Base-by-base conservation (phyloP, 805 yeast species). In the Nadsonia fulvescens region DNA sequence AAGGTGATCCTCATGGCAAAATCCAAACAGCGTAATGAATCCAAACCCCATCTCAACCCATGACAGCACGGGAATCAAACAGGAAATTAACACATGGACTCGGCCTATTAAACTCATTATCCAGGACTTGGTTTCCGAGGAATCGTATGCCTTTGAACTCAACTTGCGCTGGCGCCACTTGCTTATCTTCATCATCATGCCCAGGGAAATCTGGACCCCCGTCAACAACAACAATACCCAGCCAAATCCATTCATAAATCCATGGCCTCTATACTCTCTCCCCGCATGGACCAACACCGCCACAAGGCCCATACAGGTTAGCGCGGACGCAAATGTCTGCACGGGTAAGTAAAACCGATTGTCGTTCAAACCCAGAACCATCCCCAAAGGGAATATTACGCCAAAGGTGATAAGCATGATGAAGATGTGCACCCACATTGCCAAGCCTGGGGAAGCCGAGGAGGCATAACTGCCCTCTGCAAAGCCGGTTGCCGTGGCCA, bases 21-120 rank as follows among this genome's bases (percentile, higher is more conserved):
- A 86, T 2, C 93, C 94, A 36, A 79, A 66, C 35, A 82, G 44
- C 1, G 93, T 75, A 23, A 78, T 72, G 5, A 86, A 79, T 1
- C 92, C 86, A 53, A 86, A 52, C 27, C 82, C 70, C 16, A 66
- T 63, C 36, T 78, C 70, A 6, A 82, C 72, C 76, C 91, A 79
- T 6, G 91, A 89, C 15, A 54, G 34, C 5, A 54, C 35, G 5
- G 62, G 61, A 34, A 55, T 50, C 17, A 43, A 22, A n/a, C 47
- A 29, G 4, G 54, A 47, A 6, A 46, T 34, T 3, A 46, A 32
- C 19, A 36, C 31, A 30, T 53, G 58, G 8, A 40, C 35, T n/a
- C n/a, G n/a, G n/a, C n/a, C n/a, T n/a, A n/a, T n/a, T n/a, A n/a
- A n/a, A n/a, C n/a, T n/a, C n/a, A n/a, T n/a, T n/a, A n/a, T n/a